Conservation (phyloP, 345 rosid species). For the Gossypium rotundifolium region DNA sequence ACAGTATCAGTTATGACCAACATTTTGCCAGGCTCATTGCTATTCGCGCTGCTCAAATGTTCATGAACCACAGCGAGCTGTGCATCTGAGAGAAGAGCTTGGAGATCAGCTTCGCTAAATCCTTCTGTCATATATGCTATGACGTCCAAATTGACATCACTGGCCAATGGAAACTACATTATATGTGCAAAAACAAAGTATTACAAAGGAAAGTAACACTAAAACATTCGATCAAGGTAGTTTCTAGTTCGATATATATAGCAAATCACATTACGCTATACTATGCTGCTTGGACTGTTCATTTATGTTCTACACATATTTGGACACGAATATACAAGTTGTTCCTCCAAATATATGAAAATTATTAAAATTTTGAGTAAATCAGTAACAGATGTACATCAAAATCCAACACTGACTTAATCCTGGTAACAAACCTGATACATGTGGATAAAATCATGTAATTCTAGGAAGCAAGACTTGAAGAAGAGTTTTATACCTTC, state of each 20-base stretch:
- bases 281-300: not conserved
- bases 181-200: not conserved
- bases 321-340: too few relatives aligned
- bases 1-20: slow-evolving; percentile 58
- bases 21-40: slow-evolving; percentile 34
- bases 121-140: slow-evolving; percentile 78
- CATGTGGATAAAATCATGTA: not conserved
- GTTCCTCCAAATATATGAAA: too few relatives aligned
- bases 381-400: not conserved
- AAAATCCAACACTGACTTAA: not conserved
- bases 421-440: not conserved
- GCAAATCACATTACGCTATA: not conserved
- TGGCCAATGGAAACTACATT: slow-evolving; percentile 71
- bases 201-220: not conserved
- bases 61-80: slow-evolving; percentile 90
- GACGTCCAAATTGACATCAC: slow-evolving; percentile 52
- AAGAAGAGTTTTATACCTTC: not conserved
- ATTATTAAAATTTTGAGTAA: not conserved
- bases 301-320: too few relatives aligned
- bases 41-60: slow-evolving; percentile 36
- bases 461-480: not conserved
- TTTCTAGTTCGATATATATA: not conserved
- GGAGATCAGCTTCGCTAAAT: slow-evolving; percentile 92
- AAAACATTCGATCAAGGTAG: not conserved
- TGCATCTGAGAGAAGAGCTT: slow-evolving; percentile 90